Base-by-base conservation (phyloP, 2,329 filamentous ascomycete species). In the Calonectria honghensis region DNA sequence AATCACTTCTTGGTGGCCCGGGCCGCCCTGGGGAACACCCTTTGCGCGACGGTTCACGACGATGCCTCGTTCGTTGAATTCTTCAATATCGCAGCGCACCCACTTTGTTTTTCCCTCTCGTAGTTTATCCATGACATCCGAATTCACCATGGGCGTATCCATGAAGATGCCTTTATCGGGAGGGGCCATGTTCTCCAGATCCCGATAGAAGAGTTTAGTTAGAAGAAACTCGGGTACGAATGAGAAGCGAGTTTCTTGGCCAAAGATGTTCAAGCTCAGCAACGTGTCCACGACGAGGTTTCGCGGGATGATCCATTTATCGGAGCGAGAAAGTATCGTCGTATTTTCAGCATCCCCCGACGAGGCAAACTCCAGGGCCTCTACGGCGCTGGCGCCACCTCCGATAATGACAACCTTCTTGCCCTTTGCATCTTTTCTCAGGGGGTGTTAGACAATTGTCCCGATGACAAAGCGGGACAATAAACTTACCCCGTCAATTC, bases 261-360 rank as follows among this genome's bases (percentile, higher is more conserved):
- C 95, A 74, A 96, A 93, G 67, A 97, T 90, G 83, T 97, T 97
- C 79, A 95, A 86, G 3, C 94, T 91, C 1, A 98, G 89, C 1
- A 97, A 87, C 2, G 91, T 88, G 82, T 97, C 93, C 66, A 97
- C 88, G 54, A 97, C 64, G 0, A 94, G 87, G 77, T 97, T 97
- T 11, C 95, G 90, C 0, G 95, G 95, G 68, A 96, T 96, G 76
- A 97, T 95, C 95, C 94, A 96, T 83, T 96, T 97, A 79, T 96
- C 94, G 18, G 92, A 94, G 29, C 95, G 90, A 0, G 95, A 92
- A 13, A 97, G 89, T 37, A 97, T 92, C 72, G 92, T 93, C 0
- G 93, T 93, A 80, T 95, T 92, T 10, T 87, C 86, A 0, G 94
- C 95, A 5, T 92, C 89, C 52, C 92, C 90, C 16, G 91, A 87